Conservation (phyloP, 1,284 basidiomycete genomes). For the Somion occarium region DNA sequence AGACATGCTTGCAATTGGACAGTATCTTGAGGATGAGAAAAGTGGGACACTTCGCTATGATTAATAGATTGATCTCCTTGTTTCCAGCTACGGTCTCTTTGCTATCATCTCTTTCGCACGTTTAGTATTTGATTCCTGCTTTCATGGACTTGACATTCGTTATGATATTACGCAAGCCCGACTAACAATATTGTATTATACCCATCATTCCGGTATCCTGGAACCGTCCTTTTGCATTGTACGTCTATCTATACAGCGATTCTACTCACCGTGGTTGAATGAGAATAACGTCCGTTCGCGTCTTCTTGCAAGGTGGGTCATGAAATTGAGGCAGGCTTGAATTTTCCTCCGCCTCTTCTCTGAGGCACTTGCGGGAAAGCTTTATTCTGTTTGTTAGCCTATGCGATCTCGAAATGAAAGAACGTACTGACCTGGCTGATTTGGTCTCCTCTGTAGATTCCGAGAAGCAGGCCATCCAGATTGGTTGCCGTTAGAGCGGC, state of each 20-base stretch:
- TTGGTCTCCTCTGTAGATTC: background rate
- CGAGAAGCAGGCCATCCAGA: background rate
- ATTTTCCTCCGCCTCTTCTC: background rate
- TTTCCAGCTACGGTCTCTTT: conserved; percentile 2
- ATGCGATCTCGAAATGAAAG: too few species aligned
- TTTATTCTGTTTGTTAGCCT: too few species aligned
- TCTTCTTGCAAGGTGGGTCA: too few species aligned
- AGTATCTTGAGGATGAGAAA: conserved; percentile 85
- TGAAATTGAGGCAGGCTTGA: conserved; percentile 3
- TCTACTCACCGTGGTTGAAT: too few species aligned
- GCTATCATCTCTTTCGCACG: background rate
- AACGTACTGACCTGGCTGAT: background rate
- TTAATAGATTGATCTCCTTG: conserved; percentile 3
- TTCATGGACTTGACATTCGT: conserved; percentile 8
- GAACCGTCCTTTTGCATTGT: too few species aligned
- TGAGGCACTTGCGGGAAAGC: background rate
- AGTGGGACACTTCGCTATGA: conserved; percentile 52
- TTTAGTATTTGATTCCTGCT: conserved; percentile 1
- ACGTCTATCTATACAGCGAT: too few species aligned
- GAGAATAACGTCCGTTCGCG: too few species aligned
- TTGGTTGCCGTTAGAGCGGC: background rate
- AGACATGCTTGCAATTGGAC: conserved; percentile 80
- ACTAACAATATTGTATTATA: conserved; percentile 22
- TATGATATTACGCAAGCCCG: background rate
- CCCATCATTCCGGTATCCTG: too few species aligned